Conservation (phyloP, 208 protist genomes). For the Leishmania aethiopica region DNA sequence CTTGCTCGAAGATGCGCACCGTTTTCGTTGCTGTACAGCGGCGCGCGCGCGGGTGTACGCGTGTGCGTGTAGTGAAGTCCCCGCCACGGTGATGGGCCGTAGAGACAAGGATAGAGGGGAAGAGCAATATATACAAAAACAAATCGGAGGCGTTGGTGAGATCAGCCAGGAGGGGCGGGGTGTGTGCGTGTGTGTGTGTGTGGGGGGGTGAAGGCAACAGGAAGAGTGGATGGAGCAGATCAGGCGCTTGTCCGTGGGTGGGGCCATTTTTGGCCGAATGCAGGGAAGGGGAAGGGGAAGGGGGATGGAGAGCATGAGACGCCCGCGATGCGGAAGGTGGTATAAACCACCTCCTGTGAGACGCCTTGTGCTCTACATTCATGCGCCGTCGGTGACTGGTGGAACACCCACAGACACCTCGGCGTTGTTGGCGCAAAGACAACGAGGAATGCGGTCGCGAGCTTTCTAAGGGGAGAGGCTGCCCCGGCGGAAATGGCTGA, state of each 20-base stretch:
- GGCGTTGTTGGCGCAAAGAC: neutral
- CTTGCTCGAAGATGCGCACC: neutral
- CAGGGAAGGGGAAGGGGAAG: neutral
- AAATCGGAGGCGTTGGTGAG: neutral
- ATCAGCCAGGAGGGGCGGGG: neutral
- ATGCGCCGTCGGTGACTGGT: neutral
- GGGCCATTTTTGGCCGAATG: neutral
- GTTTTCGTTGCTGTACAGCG: neutral
- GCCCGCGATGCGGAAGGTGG: neutral
- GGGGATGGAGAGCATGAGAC: neutral
- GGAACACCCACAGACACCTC: neutral
- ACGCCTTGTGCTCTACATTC: neutral
- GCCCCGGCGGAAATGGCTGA: neutral
- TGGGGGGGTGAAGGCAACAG: neutral
- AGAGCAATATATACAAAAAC: no score
- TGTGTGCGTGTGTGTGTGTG: no score
- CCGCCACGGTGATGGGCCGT: no score
- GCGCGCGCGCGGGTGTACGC: neutral
- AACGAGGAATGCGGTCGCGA: neutral
- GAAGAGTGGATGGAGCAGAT: neutral
- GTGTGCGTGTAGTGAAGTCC: no score
- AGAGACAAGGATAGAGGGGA: no score
- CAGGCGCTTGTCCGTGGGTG: neutral
- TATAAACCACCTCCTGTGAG: neutral
- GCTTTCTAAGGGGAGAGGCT: neutral